phyloP scores from a whole-genome alignment of 129 eudicot species.

The Artemisia tridentata region DNA sequence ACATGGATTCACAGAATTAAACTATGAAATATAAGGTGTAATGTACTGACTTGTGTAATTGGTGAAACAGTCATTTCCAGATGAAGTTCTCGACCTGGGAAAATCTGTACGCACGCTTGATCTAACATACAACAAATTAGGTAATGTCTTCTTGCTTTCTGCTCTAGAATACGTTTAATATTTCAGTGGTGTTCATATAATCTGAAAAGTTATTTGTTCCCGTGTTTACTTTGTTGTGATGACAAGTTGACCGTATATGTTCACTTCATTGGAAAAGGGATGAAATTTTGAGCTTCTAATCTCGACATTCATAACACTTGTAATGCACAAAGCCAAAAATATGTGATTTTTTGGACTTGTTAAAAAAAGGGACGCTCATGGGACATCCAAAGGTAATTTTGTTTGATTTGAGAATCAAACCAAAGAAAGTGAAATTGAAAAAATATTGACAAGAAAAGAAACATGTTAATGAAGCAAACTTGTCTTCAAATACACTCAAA shows the following conservation, averaged over 20 bases:
- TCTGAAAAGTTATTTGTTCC: too few species aligned
- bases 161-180: background rate
- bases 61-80: conserved; percentile 67
- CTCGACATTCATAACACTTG: background rate
- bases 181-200: background rate
- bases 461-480: too few species aligned
- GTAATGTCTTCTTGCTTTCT: conserved; percentile 27
- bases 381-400: too few species aligned
- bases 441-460: too few species aligned
- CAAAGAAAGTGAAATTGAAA: too few species aligned
- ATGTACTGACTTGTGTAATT: conserved; percentile 24
- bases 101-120: conserved; percentile 74
- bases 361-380: too few species aligned
- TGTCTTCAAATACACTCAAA: too few species aligned
- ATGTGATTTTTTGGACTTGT: too few species aligned
- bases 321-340: too few species aligned
- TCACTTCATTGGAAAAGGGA: background rate
- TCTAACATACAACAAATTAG: conserved; percentile 69
- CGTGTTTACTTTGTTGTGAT: background rate
- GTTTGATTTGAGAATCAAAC: too few species aligned
- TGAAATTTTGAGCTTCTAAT: background rate
- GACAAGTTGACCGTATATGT: background rate
- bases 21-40: conserved; percentile 1
- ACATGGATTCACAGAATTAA: background rate
- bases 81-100: conserved; percentile 72